A percentile compares a stretch with the other conserved stretches of the same genome.
phyloP scores from a whole-genome alignment of 768 basidiomycete species.

The Mycena haematopus region DNA sequence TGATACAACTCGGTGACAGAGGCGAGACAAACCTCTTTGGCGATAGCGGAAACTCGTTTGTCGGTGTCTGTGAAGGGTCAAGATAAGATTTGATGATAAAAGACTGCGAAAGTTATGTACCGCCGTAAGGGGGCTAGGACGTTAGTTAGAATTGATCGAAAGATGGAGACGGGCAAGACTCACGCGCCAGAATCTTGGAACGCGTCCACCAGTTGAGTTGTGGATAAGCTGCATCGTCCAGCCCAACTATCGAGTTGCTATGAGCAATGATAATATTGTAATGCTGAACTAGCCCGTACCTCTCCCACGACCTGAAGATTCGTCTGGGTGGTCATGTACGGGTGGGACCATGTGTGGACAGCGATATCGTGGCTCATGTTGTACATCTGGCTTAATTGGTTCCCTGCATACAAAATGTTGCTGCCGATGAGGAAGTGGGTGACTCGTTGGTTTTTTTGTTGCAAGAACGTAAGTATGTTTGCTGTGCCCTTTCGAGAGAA shows the following conservation, averaged over 20 bases:
- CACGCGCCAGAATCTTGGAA: slow-evolving; percentile 73
- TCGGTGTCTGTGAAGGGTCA: slow-evolving; percentile 11
- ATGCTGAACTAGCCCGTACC: slow-evolving; percentile 36
- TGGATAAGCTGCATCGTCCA: slow-evolving; percentile 83
- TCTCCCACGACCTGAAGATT: slow-evolving; percentile 51
- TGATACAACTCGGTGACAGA: background rate
- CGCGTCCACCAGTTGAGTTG: slow-evolving; percentile 78
- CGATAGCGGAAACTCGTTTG: slow-evolving; percentile 81
- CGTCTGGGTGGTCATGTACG: slow-evolving; percentile 55
- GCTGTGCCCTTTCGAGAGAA: slow-evolving; percentile 42
- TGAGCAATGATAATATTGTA: slow-evolving; percentile 22
- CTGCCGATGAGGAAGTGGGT: slow-evolving; percentile 93
- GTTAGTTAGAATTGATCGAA: background rate
- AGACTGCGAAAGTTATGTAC: background rate
- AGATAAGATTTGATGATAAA: background rate
- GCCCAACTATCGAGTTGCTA: slow-evolving; percentile 54
- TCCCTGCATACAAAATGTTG: slow-evolving; percentile 15
- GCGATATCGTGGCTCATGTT: slow-evolving; percentile 51
- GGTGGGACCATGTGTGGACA: slow-evolving; percentile 61
- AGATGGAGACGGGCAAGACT: background rate
- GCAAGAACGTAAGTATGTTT: slow-evolving; percentile 70
- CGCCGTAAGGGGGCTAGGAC: slow-evolving; percentile 20
- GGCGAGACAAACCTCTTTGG: slow-evolving; percentile 61
- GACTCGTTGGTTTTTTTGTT: slow-evolving; percentile 64
- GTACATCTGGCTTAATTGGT: slow-evolving; percentile 39